These are phyloP conservation scores for Stereum hirsutum DNA, from an alignment of 1,284 basidiomycete genomes.

Conservation along the genomic window DNA sequence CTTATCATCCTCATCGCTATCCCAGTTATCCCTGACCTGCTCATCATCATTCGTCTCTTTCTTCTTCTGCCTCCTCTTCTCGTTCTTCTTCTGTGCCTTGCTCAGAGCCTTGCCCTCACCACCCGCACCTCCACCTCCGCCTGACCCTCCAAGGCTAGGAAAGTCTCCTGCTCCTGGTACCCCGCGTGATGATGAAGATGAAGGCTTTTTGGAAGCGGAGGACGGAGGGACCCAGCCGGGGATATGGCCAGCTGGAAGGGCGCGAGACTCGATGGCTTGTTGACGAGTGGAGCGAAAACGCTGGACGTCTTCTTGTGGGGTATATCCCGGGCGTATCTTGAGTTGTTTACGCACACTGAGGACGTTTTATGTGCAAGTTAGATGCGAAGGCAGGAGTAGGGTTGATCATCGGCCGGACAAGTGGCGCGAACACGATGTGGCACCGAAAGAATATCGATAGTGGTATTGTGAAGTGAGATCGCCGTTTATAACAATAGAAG, in stretches of 20 bases:
- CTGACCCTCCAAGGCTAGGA: too few relatives aligned
- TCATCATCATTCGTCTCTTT: constrained; percentile 55
- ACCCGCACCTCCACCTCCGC: too few relatives aligned
- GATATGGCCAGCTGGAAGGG: constrained; percentile 68
- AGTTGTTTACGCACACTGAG: constrained; percentile 80
- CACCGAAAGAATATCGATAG: constrained; percentile 9
- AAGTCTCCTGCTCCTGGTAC: too few relatives aligned
- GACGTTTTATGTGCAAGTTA: not conserved
- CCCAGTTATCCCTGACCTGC: constrained; percentile 63
- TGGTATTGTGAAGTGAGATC: too few relatives aligned
- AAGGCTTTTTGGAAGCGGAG: constrained; percentile 11
- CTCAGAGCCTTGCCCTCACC: too few relatives aligned
- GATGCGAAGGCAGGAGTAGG: constrained; percentile 1
- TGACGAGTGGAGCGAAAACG: constrained; percentile 77
- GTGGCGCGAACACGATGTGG: not conserved
- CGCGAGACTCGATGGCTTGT: constrained; percentile 52
- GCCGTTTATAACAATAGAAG: too few relatives aligned
- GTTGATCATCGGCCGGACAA: too few relatives aligned
- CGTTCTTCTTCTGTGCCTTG: constrained; percentile 37
- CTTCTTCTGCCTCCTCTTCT: constrained; percentile 75
- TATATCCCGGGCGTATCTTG: constrained; percentile 89
- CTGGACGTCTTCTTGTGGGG: constrained; percentile 87
- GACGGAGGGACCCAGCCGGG: constrained; percentile 65
- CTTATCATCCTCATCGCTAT: constrained; percentile 66
- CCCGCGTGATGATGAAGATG: too few relatives aligned